Percentiles rank a stretch among this genome's conserved stretches.
Evolutionary conservation across 257 asterid genomes (phyloP).

Genomic region (Jacaranda mimosifolia): DNA sequence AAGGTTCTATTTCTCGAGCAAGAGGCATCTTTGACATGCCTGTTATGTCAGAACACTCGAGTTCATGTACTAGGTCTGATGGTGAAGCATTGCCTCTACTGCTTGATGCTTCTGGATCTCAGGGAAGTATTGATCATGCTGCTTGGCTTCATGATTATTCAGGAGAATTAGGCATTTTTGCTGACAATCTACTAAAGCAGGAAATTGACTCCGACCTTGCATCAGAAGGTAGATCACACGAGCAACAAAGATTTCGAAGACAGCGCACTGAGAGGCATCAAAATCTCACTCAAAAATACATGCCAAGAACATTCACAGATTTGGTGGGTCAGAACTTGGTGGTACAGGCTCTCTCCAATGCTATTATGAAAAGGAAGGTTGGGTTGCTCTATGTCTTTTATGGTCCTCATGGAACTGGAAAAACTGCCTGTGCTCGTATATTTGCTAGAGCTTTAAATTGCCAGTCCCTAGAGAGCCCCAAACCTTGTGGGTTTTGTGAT

Average conservation of each 20-base stretch:
- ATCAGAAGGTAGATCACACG: slow-evolving; percentile 78
- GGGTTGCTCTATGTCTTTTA: slow-evolving; percentile 83
- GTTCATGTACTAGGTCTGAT: slow-evolving; percentile 74
- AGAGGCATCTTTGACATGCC: slow-evolving; percentile 38
- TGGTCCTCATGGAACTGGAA: slow-evolving; percentile 95
- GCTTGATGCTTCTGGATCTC: slow-evolving; percentile 77
- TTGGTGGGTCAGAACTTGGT: slow-evolving; percentile 88
- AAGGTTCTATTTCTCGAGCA: slow-evolving; percentile 31
- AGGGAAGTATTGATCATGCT: slow-evolving; percentile 66
- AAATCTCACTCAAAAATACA: slow-evolving; percentile 82
- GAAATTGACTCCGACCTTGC: slow-evolving; percentile 80
- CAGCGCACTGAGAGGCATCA: slow-evolving; percentile 62
- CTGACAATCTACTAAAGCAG: slow-evolving; percentile 73
- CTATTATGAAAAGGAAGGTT: slow-evolving; percentile 65
- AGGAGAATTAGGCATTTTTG: slow-evolving; percentile 86
- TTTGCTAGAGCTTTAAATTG: slow-evolving; percentile 87
- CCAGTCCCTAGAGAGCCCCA: slow-evolving; percentile 72
- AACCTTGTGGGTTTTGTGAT: slow-evolving; percentile 84
- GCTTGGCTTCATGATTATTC: slow-evolving; percentile 82
- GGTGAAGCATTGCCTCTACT: slow-evolving; percentile 88
- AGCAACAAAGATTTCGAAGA: slow-evolving; percentile 49
- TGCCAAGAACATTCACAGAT: slow-evolving; percentile 79
- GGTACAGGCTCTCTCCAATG: slow-evolving; percentile 82
- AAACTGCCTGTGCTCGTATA: slow-evolving; percentile 83
- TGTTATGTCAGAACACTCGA: slow-evolving; percentile 61